Conservation (phyloP, 2,329 filamentous ascomycete species). For the Gliomastix tumulicola region DNA sequence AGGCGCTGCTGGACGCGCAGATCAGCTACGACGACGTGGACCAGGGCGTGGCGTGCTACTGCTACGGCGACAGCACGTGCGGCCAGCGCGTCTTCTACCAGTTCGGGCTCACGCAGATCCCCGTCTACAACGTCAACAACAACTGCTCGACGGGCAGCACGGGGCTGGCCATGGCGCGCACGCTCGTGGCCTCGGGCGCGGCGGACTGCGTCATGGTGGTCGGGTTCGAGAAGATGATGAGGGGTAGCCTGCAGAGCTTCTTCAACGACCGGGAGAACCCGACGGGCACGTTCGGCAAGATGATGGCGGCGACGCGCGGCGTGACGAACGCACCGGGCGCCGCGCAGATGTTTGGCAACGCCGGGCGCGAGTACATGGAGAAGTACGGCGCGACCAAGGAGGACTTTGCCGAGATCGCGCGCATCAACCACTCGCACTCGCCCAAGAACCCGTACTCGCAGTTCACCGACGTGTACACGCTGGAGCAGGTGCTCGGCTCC, state of each 20-base stretch:
- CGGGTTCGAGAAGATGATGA: slow-evolving; percentile 98
- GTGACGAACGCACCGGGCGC: slow-evolving; percentile 76
- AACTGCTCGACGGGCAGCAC: slow-evolving; percentile 97
- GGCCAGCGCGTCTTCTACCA: slow-evolving; percentile 98
- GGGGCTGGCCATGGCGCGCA: slow-evolving; percentile 76
- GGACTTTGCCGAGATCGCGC: slow-evolving; percentile 92
- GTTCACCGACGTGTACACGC: slow-evolving; percentile 86
- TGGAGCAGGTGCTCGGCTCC: slow-evolving; percentile 70
- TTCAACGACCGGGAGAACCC: slow-evolving; percentile 84
- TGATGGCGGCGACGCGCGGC: slow-evolving; percentile 80
- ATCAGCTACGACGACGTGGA: slow-evolving; percentile 97
- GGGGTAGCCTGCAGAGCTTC: slow-evolving; percentile 74
- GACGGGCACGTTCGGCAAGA: slow-evolving; percentile 60
- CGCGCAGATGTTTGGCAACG: slow-evolving; percentile 94
- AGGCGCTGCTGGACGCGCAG: slow-evolving; percentile 77
- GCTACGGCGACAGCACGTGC: slow-evolving; percentile 91
- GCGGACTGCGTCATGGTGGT: slow-evolving; percentile 87
- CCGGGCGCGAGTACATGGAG: slow-evolving; percentile 90
- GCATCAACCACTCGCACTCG: slow-evolving; percentile 88
- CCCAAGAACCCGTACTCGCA: slow-evolving; percentile 96
- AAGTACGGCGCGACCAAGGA: slow-evolving; percentile 78
- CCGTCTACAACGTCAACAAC: slow-evolving; percentile 98
- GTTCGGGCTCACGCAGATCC: slow-evolving; percentile 94
- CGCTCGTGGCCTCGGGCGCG: slow-evolving; percentile 70
- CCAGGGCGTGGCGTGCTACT: slow-evolving; percentile 94